Conservation (phyloP, 192 early-diverging fungal genomes). For the Coemansia sp. region DNA sequence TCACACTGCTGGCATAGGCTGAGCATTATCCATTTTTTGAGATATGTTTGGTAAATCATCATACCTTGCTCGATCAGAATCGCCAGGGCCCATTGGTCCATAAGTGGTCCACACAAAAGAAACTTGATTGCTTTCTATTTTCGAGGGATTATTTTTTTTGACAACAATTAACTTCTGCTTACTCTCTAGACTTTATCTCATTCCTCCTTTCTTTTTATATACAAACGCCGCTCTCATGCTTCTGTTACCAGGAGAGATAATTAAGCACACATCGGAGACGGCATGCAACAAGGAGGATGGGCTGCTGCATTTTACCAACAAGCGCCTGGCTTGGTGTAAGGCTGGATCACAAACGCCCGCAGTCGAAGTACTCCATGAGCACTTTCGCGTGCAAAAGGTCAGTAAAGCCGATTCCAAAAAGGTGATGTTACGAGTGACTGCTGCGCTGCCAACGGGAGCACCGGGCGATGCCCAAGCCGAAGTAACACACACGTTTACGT, state of each 20-base stretch:
- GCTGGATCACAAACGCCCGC: slow-evolving; percentile 47
- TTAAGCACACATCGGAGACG: slow-evolving; percentile 40
- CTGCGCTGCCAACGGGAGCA: slow-evolving; percentile 12
- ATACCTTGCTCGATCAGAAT: background rate
- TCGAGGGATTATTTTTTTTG: background rate
- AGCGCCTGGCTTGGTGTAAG: slow-evolving; percentile 61
- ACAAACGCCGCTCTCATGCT: slow-evolving; percentile 9
- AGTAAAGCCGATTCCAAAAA: slow-evolving; percentile 54
- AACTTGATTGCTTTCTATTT: background rate
- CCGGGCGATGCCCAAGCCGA: slow-evolving; percentile 41
- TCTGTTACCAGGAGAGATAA: slow-evolving; percentile 30
- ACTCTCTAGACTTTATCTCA: background rate
- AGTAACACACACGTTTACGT: slow-evolving; percentile 53
- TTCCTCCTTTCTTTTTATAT: background rate
- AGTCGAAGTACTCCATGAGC: slow-evolving; percentile 53
- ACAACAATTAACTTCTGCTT: background rate
- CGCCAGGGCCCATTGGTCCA: background rate
- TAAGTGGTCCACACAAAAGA: background rate
- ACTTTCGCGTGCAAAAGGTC: slow-evolving; percentile 45
- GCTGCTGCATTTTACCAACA: slow-evolving; percentile 57
- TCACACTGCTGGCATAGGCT: background rate
- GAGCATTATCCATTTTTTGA: too few relatives aligned
- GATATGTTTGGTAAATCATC: too few relatives aligned
- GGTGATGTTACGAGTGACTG: slow-evolving; percentile 61
- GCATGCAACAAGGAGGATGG: slow-evolving; percentile 47